Evolutionary conservation across 2,329 filamentous ascomycete species (phyloP).

Genomic region (Alternaria sp.): DNA sequence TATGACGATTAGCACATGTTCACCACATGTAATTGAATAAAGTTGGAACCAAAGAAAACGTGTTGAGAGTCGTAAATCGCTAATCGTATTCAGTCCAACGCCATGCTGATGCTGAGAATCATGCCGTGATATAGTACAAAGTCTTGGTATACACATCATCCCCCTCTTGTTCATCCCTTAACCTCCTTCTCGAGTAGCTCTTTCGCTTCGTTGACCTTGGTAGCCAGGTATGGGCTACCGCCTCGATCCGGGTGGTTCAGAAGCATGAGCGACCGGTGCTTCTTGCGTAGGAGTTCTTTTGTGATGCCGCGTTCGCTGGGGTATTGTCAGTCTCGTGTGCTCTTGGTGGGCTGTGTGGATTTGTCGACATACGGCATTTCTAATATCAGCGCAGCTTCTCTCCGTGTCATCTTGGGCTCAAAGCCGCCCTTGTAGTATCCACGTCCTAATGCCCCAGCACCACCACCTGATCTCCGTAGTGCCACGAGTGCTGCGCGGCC

Average conservation of each 20-base stretch:
- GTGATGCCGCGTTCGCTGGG: slow-evolving; percentile 83
- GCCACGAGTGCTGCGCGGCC: slow-evolving; percentile 93
- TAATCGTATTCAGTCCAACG: slow-evolving; percentile 26
- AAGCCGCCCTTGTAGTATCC: slow-evolving; percentile 99
- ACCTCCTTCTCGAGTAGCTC: slow-evolving; percentile 85
- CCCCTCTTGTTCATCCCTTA: slow-evolving; percentile 28
- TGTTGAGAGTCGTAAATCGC: neutral
- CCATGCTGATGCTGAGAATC: slow-evolving; percentile 33
- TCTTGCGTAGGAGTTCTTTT: slow-evolving; percentile 94
- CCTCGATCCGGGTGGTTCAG: slow-evolving; percentile 98
- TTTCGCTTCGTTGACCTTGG: slow-evolving; percentile 98
- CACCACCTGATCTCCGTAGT: slow-evolving; percentile 77
- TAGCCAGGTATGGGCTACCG: slow-evolving; percentile 94
- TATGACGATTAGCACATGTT: neutral
- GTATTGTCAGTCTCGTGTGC: slow-evolving; percentile 1
- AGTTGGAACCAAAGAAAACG: neutral
- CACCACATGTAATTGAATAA: neutral
- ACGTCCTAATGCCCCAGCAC: slow-evolving; percentile 79
- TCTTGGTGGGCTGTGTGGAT: neutral
- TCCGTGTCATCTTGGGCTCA: slow-evolving; percentile 90
- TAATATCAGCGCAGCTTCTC: slow-evolving; percentile 89
- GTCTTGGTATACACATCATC: slow-evolving; percentile 27
- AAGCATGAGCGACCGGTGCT: slow-evolving; percentile 94
- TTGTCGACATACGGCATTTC: slow-evolving; percentile 77
- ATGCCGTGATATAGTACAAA: slow-evolving; percentile 34